Conservation (phyloP, 371 early-diverging fungal genomes). For the Saksenaea vasiformis region DNA sequence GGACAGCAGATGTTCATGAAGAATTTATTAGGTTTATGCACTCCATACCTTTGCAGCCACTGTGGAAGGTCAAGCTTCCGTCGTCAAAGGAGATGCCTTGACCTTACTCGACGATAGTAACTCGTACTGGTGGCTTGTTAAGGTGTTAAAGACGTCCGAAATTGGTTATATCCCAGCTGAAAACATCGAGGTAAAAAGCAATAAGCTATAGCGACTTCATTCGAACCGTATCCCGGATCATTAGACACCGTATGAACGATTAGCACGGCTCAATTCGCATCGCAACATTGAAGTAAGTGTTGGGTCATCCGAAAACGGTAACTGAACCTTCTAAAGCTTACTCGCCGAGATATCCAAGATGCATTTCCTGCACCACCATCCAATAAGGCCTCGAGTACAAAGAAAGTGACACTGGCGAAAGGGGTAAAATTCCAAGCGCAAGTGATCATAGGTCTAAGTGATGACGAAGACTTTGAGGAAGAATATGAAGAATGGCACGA, state of each 20-base stretch:
- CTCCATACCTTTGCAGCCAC: slow-evolving; percentile 93
- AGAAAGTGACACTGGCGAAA: slow-evolving; percentile 47
- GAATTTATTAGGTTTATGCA: slow-evolving; percentile 71
- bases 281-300: slow-evolving; percentile 67
- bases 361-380: slow-evolving; percentile 49
- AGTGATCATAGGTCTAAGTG: slow-evolving; percentile 49
- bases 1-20: neutral
- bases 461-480: slow-evolving; percentile 56
- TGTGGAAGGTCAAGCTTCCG: slow-evolving; percentile 94
- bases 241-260: slow-evolving; percentile 86
- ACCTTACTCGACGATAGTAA: slow-evolving; percentile 94
- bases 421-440: slow-evolving; percentile 54
- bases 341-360: slow-evolving; percentile 47
- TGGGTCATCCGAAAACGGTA: neutral
- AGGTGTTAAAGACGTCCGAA: slow-evolving; percentile 83
- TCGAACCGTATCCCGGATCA: neutral
- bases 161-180: slow-evolving; percentile 98
- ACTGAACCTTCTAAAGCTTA: slow-evolving; percentile 19
- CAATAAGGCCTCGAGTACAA: slow-evolving; percentile 28
- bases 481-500: slow-evolving; percentile 52
- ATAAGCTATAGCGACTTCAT: neutral
- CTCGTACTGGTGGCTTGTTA: slow-evolving; percentile 97
- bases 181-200: slow-evolving; percentile 79
- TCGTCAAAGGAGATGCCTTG: slow-evolving; percentile 86
- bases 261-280: slow-evolving; percentile 89